Evolutionary conservation across 2,329 filamentous ascomycete genomes (phyloP).

Genomic region (Aureobasidium sp.): DNA sequence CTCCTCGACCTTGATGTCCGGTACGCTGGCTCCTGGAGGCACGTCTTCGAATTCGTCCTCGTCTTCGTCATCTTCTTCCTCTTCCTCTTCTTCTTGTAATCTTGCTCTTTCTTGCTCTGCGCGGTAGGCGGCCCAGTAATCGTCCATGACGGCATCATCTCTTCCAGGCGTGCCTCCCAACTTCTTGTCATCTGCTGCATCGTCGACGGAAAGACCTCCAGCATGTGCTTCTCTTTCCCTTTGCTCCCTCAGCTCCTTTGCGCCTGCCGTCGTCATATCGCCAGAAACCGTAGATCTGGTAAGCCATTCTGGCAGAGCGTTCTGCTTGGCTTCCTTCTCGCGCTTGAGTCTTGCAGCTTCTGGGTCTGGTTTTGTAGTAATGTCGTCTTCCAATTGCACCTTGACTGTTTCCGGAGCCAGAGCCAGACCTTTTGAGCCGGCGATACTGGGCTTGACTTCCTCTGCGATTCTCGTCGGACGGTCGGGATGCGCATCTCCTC

Average conservation of each 20-base stretch:
- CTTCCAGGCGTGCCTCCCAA: conserved; percentile 31
- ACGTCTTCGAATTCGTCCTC: conserved; percentile 50
- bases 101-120: conserved; percentile 45
- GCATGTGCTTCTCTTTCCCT: conserved; percentile 30
- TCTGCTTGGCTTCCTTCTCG: conserved; percentile 28
- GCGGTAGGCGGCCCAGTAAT: conserved; percentile 61
- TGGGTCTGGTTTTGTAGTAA: conserved; percentile 24
- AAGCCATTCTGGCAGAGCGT: conserved; percentile 32
- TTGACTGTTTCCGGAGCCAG: conserved; percentile 30
- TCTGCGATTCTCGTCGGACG: conserved; percentile 27
- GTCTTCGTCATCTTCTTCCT: conserved; percentile 46
- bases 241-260: conserved; percentile 33
- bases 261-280: conserved; percentile 40
- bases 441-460: conserved; percentile 26
- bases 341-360: conserved; percentile 18
- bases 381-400: conserved; percentile 29
- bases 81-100: conserved; percentile 34
- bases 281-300: conserved; percentile 30
- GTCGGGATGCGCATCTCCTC: conserved; percentile 59
- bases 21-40: conserved; percentile 21
- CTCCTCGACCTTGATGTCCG: conserved; percentile 25
- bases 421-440: conserved; percentile 28
- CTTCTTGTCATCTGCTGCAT: conserved; percentile 46
- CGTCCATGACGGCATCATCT: conserved; percentile 54
- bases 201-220: conserved; percentile 29